Base-by-base conservation (phyloP, 257 asterid species). In the Mentha longifolia region DNA sequence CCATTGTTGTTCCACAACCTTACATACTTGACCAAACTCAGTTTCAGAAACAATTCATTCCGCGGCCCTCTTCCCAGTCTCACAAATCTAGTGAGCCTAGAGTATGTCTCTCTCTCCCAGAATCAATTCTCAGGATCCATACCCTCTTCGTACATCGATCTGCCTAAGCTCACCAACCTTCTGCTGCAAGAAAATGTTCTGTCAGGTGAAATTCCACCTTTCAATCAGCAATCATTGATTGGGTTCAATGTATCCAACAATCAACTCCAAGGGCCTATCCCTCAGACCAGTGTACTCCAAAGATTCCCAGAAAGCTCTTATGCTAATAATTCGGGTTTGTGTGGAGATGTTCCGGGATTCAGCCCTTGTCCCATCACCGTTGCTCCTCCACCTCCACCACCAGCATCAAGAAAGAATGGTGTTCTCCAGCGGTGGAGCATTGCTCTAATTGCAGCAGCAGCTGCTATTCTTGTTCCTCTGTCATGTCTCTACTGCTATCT, bases 201-300 rank as follows among this genome's bases (percentile, higher is more conserved):
- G 39, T 79, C 82, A 11, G 93, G 89, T 61, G 10, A 74, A 74
- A 77, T 85, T 28, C 96, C 96, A 7, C 84, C 94, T 2, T 87
- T 89, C 55, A 17, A 85, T 79, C 96, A 89, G 72, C 77, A 67
- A 33, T 65, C 76, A 1, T 58, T 89, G 41, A 56, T 68, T 4
- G 81, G 51, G 47, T 87, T 89, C 72, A 85, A 89, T 43, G 86
- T 89, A 14, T 89, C 94, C 1, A 55, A 66, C 35, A 89, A 89
- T 71, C 67, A 64, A 71, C 88, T 89, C 0, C 54, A 51, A 22
- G 94, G 96, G 4, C 66, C 72, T 2, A 74, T 89, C 20, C 96
- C 96, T 1, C 80, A 61, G 46, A 87, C 93, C 9, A 50, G 82
- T 13, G 79, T 74, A 52, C 82, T 89, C 50, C 54, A 45, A 49